Evolutionary conservation across 73 alveolate species (phyloP), one percentile per base, ranked within the genome.

Genomic region (Halteria grandinella): DNA sequence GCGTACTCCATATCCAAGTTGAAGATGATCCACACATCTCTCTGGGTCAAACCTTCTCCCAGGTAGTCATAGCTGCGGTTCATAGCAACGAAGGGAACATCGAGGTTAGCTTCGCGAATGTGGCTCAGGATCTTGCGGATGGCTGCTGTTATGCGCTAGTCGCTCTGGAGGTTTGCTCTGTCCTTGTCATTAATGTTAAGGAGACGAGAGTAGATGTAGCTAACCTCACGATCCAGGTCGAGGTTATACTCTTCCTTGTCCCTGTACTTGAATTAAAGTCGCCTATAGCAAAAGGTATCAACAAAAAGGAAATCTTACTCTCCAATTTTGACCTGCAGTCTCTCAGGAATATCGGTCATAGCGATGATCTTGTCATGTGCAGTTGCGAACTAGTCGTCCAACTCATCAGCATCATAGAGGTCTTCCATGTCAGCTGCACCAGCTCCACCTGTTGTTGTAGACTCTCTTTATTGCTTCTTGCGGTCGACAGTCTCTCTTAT

Each of bases 1-100:
- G 72, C 83, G 51, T 70, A 70, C 45, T 70, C 83, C 1, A 50
- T 2, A 49, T 70, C 83, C 5, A 70, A 44, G 41, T 70, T 70
- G 59, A 49, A 70, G 21, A 70, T 70, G 2, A 31, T 8, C 83
- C 83, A 70, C 18, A 70, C 57, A 50, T 49, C 59, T 10, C 24
- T 14, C 31, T 48, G 72, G 21, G 0, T 29, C 1, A 70, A 43
- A n/a, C n/a, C n/a, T 3, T 70, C 70, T 7, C 23, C 31, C 57
- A 50, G 15, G 59, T 15, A 49, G 59, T 70, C 83, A 33, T 14
- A 45, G 57, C 33, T 48, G 36, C 83, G 47, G 59, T 70, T 48
- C 58, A 32, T 70, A 3, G 83, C 41, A 12, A 70, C 31, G 25
- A 20, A 31, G 3, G 83, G 83, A 1, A 70, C 49, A 51, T 70